A percentile compares a stretch with the other conserved stretches of the same genome.
Evolutionary conservation across 2,329 filamentous ascomycete genomes (phyloP).

Genomic region (Pseudogymnoascus sp.): DNA sequence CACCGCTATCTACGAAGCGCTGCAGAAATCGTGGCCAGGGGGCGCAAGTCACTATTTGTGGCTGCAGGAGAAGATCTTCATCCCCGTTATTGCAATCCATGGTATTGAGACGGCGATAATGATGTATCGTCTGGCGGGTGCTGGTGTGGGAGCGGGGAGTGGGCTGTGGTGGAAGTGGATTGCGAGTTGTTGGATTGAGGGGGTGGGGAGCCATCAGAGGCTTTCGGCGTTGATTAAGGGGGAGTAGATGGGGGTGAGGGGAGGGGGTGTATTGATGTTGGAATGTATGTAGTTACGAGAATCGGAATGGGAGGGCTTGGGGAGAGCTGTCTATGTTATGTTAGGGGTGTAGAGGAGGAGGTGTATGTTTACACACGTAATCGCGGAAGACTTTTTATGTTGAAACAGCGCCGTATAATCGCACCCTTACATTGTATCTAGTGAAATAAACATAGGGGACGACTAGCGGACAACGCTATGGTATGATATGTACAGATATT

Average conservation of each 20-base stretch:
- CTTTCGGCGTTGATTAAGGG: slow-evolving; percentile 2
- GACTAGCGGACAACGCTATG: not conserved
- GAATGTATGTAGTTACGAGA: not conserved
- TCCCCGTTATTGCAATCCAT: not conserved
- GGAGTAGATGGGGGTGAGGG: not conserved
- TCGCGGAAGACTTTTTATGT: not conserved
- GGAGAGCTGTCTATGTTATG: not conserved
- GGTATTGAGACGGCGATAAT: slow-evolving; percentile 7
- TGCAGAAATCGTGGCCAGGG: not conserved
- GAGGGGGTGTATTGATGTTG: not conserved
- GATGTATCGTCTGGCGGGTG: not conserved
- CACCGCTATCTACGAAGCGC: not conserved
- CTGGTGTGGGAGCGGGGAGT: not conserved
- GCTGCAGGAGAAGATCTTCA: slow-evolving; percentile 1
- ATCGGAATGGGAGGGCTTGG: not conserved
- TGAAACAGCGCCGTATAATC: not conserved
- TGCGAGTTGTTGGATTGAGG: slow-evolving; percentile 6
- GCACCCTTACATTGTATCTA: not conserved
- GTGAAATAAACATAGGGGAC: not conserved
- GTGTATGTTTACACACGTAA: not conserved
- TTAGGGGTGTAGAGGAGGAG: not conserved
- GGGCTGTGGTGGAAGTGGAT: slow-evolving; percentile 9
- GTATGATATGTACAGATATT: not conserved
- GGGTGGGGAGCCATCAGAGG: slow-evolving; percentile 1
- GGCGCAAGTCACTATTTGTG: not conserved